A percentile compares a stretch with the other conserved stretches of the same genome.
phyloP scores from a whole-genome alignment of 1,284 basidiomycete genomes.

The Boletellus deceptivus region DNA sequence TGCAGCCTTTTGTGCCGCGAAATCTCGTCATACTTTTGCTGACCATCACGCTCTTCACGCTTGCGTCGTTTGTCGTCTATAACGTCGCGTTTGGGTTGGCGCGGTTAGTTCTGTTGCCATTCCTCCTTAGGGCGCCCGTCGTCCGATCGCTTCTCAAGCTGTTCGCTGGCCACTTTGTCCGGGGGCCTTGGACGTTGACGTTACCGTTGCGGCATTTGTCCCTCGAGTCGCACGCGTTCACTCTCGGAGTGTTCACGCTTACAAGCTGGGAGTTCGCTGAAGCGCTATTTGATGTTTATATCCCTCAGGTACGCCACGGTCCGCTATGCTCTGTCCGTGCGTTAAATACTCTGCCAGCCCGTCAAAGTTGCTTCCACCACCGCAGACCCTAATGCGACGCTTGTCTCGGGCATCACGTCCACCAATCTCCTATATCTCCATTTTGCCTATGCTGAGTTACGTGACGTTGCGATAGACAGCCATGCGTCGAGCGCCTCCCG shows the following conservation, averaged over 20 bases:
- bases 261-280: constrained; percentile 62
- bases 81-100: constrained; percentile 43
- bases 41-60: constrained; percentile 41
- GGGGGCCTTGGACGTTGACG: constrained; percentile 52
- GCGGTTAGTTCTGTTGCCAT: constrained; percentile 45
- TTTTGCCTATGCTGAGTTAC: constrained; percentile 57
- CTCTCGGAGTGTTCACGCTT: constrained; percentile 48
- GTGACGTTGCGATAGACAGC: constrained; percentile 43
- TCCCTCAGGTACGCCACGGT: constrained; percentile 42
- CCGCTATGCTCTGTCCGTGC: neutral
- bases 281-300: constrained; percentile 51
- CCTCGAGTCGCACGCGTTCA: constrained; percentile 48
- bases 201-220: constrained; percentile 46
- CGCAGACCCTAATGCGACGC: constrained; percentile 48
- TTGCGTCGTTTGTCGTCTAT: constrained; percentile 40
- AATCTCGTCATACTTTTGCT: constrained; percentile 30
- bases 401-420: constrained; percentile 61
- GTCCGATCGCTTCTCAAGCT: constrained; percentile 50
- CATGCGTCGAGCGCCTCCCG: constrained; percentile 39
- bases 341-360: constrained; percentile 35
- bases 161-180: constrained; percentile 60
- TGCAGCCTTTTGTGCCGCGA: constrained; percentile 24
- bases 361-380: constrained; percentile 41
- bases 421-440: constrained; percentile 49
- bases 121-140: constrained; percentile 53